These are phyloP conservation scores for Parietaria judaica DNA, from an alignment of 306 rosid genomes.

Conservation along the genomic window DNA sequence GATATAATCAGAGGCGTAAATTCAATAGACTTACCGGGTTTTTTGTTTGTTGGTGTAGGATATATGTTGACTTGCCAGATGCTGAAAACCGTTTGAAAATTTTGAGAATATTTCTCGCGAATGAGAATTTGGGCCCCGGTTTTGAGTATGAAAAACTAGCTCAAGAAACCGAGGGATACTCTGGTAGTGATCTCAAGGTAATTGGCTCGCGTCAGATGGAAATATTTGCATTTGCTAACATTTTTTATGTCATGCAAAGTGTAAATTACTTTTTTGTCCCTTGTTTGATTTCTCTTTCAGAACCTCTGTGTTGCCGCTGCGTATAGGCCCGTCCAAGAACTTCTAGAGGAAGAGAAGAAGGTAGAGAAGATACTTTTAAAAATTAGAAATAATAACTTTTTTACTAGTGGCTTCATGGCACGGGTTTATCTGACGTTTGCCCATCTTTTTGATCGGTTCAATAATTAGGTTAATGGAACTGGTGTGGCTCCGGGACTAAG, in stretches of 20 bases:
- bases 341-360: constrained; percentile 68
- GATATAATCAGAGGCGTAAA: constrained; percentile 1
- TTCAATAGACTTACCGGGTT: constrained; percentile 2
- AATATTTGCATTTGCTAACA: background rate
- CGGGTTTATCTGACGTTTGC: background rate
- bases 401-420: background rate
- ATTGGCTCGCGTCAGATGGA: background rate
- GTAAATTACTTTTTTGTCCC: constrained; percentile 5
- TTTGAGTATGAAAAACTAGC: constrained; percentile 78
- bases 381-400: too few relatives aligned
- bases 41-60: constrained; percentile 39
- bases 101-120: constrained; percentile 73
- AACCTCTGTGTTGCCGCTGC: constrained; percentile 96
- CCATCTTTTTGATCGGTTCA: too few relatives aligned
- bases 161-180: constrained; percentile 81
- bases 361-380: constrained; percentile 17
- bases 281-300: constrained; percentile 31
- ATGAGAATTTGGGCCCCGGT: constrained; percentile 58
- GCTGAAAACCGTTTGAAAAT: constrained; percentile 82
- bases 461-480: constrained; percentile 36
- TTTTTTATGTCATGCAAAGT: background rate
- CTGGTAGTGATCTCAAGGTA: constrained; percentile 98
- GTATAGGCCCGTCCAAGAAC: constrained; percentile 92
- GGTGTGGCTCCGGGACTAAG: constrained; percentile 30
- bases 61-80: constrained; percentile 92